Conservation (phyloP, 2,329 filamentous ascomycete species). For the Clarireedia sp. region DNA sequence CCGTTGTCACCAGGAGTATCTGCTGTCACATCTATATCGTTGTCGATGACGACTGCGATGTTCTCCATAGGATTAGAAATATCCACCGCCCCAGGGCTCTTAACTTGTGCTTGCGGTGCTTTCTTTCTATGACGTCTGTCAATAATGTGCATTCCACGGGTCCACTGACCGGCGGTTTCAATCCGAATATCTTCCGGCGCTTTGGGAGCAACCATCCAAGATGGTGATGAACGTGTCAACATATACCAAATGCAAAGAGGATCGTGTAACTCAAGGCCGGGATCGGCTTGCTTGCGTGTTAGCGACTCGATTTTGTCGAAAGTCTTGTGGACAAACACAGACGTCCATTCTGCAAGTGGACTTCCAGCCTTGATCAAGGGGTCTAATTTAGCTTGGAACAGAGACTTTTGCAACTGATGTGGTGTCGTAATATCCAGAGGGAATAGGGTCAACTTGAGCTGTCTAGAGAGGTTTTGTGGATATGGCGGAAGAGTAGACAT, state of each 20-base stretch:
- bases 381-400: slow-evolving; percentile 49
- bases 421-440: slow-evolving; percentile 70
- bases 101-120: slow-evolving; percentile 33
- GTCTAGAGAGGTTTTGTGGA: slow-evolving; percentile 53
- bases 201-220: slow-evolving; percentile 48
- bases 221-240: slow-evolving; percentile 50
- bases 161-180: slow-evolving; percentile 91
- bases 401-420: slow-evolving; percentile 56
- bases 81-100: slow-evolving; percentile 28
- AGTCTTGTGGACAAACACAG: slow-evolving; percentile 62
- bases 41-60: slow-evolving; percentile 27
- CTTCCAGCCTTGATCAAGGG: slow-evolving; percentile 53
- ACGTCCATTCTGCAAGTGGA: slow-evolving; percentile 66
- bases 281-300: slow-evolving; percentile 47
- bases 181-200: slow-evolving; percentile 74
- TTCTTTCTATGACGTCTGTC: slow-evolving; percentile 60
- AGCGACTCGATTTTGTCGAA: slow-evolving; percentile 61
- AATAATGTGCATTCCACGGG: slow-evolving; percentile 78
- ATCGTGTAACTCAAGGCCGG: slow-evolving; percentile 64
- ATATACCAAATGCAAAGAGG: slow-evolving; percentile 75
- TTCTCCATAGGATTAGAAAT: slow-evolving; percentile 30
- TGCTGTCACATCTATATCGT: slow-evolving; percentile 39
- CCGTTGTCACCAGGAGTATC: slow-evolving; percentile 62
- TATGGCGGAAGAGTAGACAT: slow-evolving; percentile 50
- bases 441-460: slow-evolving; percentile 61